A percentile compares a stretch with the other conserved stretches of the same genome.
Evolutionary conservation across 495 filamentous ascomycete genomes (phyloP).

Genomic region (Aspergillus nidulans): DNA sequence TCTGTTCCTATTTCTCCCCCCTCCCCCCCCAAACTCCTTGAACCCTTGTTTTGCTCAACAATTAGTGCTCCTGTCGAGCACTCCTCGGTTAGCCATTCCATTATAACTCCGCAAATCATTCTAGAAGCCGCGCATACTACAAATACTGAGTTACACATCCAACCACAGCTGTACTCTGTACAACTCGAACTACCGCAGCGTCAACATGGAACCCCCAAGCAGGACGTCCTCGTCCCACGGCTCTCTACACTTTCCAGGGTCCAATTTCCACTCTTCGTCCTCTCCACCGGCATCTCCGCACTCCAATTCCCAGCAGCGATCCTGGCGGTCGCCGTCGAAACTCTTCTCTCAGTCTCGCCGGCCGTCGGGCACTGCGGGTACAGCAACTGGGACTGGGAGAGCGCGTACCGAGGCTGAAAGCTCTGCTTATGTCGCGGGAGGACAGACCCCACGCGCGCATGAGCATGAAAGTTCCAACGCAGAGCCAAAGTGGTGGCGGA

Average conservation of each 20-base stretch:
- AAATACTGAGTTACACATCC: neutral
- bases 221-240: constrained; percentile 17
- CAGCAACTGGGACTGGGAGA: constrained; percentile 7
- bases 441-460: neutral
- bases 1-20: neutral
- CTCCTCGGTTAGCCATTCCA: neutral
- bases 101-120: neutral
- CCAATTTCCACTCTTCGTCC: constrained; percentile 22
- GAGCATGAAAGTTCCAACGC: neutral
- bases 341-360: constrained; percentile 8
- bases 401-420: neutral
- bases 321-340: constrained; percentile 26
- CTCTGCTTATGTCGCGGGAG: neutral
- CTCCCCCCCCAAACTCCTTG: neutral
- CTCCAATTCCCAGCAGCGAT: constrained; percentile 25
- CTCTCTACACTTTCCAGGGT: constrained; percentile 19
- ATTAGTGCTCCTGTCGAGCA: neutral
- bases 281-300: constrained; percentile 20
- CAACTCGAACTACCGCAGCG: neutral
- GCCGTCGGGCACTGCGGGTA: constrained; percentile 18
- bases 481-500: constrained; percentile 54
- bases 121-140: neutral
- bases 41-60: neutral
- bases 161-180: neutral
- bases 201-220: constrained; percentile 5